Base-by-base conservation (phyloP, 1,139 yeast species). In the Arxiozyma bovina region DNA sequence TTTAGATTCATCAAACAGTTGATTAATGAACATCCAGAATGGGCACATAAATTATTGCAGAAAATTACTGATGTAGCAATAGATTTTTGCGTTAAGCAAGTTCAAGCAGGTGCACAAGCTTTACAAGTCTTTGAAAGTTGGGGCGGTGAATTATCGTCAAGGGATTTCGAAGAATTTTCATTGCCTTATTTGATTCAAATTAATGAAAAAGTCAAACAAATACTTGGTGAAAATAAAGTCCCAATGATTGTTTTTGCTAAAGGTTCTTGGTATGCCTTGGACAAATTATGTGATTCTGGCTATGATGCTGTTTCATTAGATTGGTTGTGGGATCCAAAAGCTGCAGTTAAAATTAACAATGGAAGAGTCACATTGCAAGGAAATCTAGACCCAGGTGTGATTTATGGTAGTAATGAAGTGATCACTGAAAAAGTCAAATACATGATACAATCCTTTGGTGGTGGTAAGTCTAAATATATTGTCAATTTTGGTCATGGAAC, bases 401-500 rank as follows among this genome's bases (percentile, higher is more conserved):
- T 93, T 70, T 93, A 93, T 68, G 99, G 99, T 21, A 78, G 94
- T 3, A 82, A 84, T 54, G 96, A 87, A 68, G 76, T 79, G 42
- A 93, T 94, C 61, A 76, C 93, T 27, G 71, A 77, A 57, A 90
- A 90, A 72, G 96, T 88, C 27, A 87, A 87, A 71, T 78, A 77
- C 60, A 93, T 93, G 99, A 85, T 93, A 59, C 71, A 77, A 59
- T 96, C 93, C 8, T 93, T 93, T 67, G 94, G 94, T 20, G 95
- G 95, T 49, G 97, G 97, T 30, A 90, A 89, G 69, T 83, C 87
- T 67, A 81, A 85, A 66, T 93, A 93, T 72, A 91, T 93, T 60
- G 85, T 91, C 61, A 93, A 93, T 73, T 86, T 93, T 69, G 99
- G 99, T 50, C 99, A 93, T 66, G 99, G 99, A 34, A 93, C 98